Evolutionary conservation across 148 eudicot genomes (phyloP).

Genomic region (Chenopodium album): DNA sequence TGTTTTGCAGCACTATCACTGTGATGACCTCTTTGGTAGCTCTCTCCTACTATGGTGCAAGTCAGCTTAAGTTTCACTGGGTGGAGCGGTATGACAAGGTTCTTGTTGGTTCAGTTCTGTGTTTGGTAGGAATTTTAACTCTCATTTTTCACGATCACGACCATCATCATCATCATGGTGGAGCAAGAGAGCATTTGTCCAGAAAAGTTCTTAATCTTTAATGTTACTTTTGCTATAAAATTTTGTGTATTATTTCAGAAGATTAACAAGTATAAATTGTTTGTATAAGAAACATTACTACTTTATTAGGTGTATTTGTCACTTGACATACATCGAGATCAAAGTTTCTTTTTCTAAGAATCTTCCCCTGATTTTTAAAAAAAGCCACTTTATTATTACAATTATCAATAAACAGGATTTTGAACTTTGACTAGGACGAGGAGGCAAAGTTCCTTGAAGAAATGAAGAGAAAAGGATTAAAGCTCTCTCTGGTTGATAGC

Average conservation of each 20-base stretch:
- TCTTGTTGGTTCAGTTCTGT: slow-evolving; percentile 88
- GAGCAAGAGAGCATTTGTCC: slow-evolving; percentile 39
- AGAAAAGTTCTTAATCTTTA: slow-evolving; percentile 59
- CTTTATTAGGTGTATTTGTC: slow-evolving; percentile 1
- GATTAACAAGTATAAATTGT: background rate
- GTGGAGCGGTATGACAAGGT: slow-evolving; percentile 97
- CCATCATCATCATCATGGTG: slow-evolving; percentile 42
- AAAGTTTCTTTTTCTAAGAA: background rate
- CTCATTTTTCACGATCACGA: slow-evolving; percentile 78
- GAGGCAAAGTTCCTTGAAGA: too few species aligned
- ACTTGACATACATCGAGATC: background rate
- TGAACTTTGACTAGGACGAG: too few species aligned
- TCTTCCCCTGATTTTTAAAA: too few species aligned
- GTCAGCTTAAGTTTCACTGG: slow-evolving; percentile 96
- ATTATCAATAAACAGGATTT: too few species aligned
- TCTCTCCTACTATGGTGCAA: slow-evolving; percentile 95
- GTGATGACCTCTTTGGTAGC: slow-evolving; percentile 98
- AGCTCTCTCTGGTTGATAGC: too few species aligned
- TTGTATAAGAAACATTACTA: slow-evolving; percentile 10
- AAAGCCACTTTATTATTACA: too few species aligned
- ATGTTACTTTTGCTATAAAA: slow-evolving; percentile 1
- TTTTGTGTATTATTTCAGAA: slow-evolving; percentile 17
- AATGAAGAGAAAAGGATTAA: too few species aligned
- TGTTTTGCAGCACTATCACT: slow-evolving; percentile 70
- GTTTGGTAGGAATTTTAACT: slow-evolving; percentile 85